phyloP scores from a whole-genome alignment of 2,329 filamentous ascomycete genomes.

The Sphaceloma murrayae region DNA sequence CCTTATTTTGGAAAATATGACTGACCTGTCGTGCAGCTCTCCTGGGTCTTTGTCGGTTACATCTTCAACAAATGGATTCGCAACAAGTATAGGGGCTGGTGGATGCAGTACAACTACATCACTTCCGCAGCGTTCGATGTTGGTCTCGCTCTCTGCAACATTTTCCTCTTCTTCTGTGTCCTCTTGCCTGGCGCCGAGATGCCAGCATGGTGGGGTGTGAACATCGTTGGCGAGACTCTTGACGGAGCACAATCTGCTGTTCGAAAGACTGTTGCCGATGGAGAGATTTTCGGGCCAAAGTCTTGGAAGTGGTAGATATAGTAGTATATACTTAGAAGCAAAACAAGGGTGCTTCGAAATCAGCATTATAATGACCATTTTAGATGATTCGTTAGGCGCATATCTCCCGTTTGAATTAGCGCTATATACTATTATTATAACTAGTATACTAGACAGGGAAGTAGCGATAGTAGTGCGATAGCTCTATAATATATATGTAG shows the following conservation, averaged over 20 bases:
- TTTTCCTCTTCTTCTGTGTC: slow-evolving; percentile 81
- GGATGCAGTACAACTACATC: slow-evolving; percentile 88
- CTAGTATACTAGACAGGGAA: no score
- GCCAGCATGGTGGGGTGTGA: slow-evolving; percentile 80
- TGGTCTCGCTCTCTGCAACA: slow-evolving; percentile 70
- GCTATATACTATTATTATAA: no score
- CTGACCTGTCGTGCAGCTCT: slow-evolving; percentile 48
- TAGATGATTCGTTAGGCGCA: no score
- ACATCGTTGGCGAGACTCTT: slow-evolving; percentile 39
- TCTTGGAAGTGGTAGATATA: slow-evolving; percentile 25
- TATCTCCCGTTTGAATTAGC: no score
- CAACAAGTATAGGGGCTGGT: slow-evolving; percentile 62
- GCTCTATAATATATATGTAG: no score
- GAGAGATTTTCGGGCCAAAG: slow-evolving; percentile 55
- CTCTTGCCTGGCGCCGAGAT: slow-evolving; percentile 65
- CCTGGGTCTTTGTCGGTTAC: slow-evolving; percentile 79
- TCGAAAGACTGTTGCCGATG: slow-evolving; percentile 45
- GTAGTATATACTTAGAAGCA: no score
- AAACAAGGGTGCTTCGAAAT: no score
- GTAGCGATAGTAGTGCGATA: no score
- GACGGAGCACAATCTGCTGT: slow-evolving; percentile 19
- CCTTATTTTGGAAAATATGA: neutral
- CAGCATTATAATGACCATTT: no score
- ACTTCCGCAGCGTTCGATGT: slow-evolving; percentile 74
- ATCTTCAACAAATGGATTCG: slow-evolving; percentile 71